Evolutionary conservation across 306 rosid genomes (phyloP).

Genomic region (Delonix regia): DNA sequence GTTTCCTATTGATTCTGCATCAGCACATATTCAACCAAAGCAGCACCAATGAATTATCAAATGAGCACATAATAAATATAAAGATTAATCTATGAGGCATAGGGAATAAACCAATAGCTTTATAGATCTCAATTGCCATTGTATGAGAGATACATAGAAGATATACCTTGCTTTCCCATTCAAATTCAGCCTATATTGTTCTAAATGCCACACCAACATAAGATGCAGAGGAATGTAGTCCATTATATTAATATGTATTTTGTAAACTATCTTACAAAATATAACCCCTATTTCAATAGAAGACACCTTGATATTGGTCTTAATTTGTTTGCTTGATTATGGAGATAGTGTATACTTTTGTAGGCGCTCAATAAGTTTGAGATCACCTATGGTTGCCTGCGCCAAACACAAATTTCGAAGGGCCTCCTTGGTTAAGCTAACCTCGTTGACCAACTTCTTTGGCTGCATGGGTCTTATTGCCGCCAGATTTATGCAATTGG

Average conservation of each 20-base stretch:
- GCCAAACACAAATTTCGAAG: conserved; percentile 96
- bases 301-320: too few species aligned
- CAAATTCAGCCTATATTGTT: conserved; percentile 99
- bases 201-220: conserved; percentile 90
- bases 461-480: too few species aligned
- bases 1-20: neutral
- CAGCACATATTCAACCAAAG: conserved; percentile 1
- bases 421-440: conserved; percentile 89
- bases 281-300: conserved; percentile 96
- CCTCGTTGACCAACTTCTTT: too few species aligned
- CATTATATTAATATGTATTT: conserved; percentile 97
- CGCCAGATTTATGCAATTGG: too few species aligned
- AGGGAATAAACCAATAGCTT: conserved; percentile 16
- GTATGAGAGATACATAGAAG: conserved; percentile 10
- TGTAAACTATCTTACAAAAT: conserved; percentile 92
- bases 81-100: neutral
- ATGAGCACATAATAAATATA: conserved; percentile 9
- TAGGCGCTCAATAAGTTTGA: conserved; percentile 95
- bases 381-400: conserved; percentile 97
- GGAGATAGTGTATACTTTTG: conserved; percentile 97
- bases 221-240: conserved; percentile 96
- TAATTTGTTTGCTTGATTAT: conserved; percentile 92
- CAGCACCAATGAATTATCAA: neutral
- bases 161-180: conserved; percentile 96
- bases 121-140: neutral